phyloP scores from a whole-genome alignment of 1,284 basidiomycete genomes.

The Neonothopanus nambi region DNA sequence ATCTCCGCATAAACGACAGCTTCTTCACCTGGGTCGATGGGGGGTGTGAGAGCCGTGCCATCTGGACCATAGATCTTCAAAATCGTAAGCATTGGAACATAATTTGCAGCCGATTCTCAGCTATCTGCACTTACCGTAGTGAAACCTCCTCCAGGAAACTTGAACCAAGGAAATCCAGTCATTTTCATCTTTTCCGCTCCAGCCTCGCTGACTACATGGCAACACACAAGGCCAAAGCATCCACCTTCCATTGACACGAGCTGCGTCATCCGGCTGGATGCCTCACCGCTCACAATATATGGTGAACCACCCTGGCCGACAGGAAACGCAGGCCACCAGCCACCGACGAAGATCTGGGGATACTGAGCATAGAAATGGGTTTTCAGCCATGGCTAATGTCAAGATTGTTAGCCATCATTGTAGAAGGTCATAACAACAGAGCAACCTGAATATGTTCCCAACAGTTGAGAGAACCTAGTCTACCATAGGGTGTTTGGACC shows the following conservation, averaged over 20 bases:
- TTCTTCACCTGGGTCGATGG: conserved; percentile 24
- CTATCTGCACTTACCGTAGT: conserved; percentile 16
- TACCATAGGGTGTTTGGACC: conserved; percentile 30
- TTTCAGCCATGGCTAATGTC: conserved; percentile 27
- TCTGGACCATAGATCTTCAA: conserved; percentile 31
- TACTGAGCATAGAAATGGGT: conserved; percentile 30
- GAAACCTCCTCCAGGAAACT: conserved; percentile 29
- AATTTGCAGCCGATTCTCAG: not conserved
- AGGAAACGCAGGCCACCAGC: conserved; percentile 31
- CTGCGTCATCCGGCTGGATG: conserved; percentile 29
- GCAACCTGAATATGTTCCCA: conserved; percentile 33
- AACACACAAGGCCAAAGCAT: conserved; percentile 29
- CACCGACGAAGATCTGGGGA: conserved; percentile 30
- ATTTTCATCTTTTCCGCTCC: conserved; percentile 30
- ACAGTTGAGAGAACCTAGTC: conserved; percentile 31
- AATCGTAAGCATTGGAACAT: not conserved
- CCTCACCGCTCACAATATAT: conserved; percentile 30
- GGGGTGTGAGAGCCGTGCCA: conserved; percentile 23
- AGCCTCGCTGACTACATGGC: conserved; percentile 26
- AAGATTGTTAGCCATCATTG: not conserved
- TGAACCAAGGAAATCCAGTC: conserved; percentile 28
- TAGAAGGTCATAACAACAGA: not conserved
- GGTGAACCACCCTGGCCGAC: conserved; percentile 24
- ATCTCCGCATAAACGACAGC: conserved; percentile 27
- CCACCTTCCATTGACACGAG: conserved; percentile 30